phyloP scores from a whole-genome alignment of 768 basidiomycete genomes.

The Favolaschia claudopus region DNA sequence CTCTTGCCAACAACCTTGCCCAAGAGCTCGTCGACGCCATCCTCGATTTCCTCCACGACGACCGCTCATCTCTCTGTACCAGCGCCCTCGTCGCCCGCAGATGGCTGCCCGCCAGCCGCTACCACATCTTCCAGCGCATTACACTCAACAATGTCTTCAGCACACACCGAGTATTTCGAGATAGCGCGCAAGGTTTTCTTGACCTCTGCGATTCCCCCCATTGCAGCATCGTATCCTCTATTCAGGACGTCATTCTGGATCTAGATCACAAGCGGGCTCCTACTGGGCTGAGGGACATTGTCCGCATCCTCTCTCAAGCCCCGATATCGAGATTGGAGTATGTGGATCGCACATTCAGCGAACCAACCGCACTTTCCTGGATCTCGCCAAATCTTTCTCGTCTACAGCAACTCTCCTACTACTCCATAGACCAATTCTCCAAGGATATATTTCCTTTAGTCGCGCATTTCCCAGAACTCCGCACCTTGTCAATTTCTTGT shows the following conservation, averaged over 20 bases:
- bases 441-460: slow-evolving; percentile 6
- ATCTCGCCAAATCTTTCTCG: slow-evolving; percentile 11
- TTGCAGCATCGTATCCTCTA: slow-evolving; percentile 8
- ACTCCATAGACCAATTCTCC: slow-evolving; percentile 2
- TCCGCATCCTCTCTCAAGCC: neutral
- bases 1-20: too few relatives aligned
- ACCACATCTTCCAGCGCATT: slow-evolving; percentile 31
- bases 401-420: slow-evolving; percentile 19
- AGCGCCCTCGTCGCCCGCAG: slow-evolving; percentile 26
- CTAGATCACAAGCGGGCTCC: neutral
- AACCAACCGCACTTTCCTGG: slow-evolving; percentile 13
- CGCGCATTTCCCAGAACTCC: neutral
- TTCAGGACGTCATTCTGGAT: slow-evolving; percentile 11
- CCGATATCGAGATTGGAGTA: slow-evolving; percentile 5
- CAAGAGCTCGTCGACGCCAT: slow-evolving; percentile 35
- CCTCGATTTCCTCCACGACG: slow-evolving; percentile 31
- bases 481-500: slow-evolving; percentile 2
- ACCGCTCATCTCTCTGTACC: slow-evolving; percentile 15
- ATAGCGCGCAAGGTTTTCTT: slow-evolving; percentile 12
- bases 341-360: neutral
- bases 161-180: neutral
- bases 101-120: slow-evolving; percentile 31
- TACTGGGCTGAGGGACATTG: neutral
- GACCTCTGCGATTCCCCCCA: slow-evolving; percentile 5
- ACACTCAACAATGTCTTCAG: slow-evolving; percentile 15